Percentiles rank a stretch among this genome's conserved stretches.
Conservation (phyloP, 306 rosid species). For the Lathyrus oleraceus region DNA sequence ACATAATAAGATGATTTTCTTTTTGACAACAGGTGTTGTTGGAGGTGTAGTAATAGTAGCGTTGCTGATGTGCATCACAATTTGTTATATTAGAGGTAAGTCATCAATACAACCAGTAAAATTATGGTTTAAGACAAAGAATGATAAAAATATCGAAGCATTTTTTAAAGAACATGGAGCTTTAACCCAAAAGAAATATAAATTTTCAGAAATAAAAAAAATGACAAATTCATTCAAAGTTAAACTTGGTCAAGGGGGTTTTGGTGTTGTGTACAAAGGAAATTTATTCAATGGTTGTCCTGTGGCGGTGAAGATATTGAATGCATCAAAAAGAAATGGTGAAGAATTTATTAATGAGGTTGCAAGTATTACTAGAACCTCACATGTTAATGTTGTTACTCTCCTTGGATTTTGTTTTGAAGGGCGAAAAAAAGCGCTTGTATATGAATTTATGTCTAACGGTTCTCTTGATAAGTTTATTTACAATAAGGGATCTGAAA, state of each 20-base stretch:
- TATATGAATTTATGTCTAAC: slow-evolving; percentile 10
- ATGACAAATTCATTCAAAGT: not conserved
- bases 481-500: slow-evolving; percentile 6
- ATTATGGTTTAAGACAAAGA: not conserved
- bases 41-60: not conserved
- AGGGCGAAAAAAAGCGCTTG: too few species aligned
- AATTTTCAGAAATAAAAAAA: not conserved
- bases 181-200: not conserved
- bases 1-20: not conserved
- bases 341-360: slow-evolving; percentile 1
- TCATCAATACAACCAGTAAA: not conserved
- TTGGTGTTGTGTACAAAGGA: not conserved
- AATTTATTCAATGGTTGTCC: not conserved
- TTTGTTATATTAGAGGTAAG: not conserved
- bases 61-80: not conserved
- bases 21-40: not conserved
- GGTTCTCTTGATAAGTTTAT: slow-evolving; percentile 13
- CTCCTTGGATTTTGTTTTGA: too few species aligned
- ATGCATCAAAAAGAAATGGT: not conserved
- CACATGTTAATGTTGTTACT: too few species aligned
- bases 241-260: slow-evolving; percentile 12
- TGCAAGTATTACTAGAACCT: too few species aligned
- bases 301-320: slow-evolving; percentile 1
- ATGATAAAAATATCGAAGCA: not conserved
- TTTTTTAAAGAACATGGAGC: not conserved